Conservation (phyloP, 2,329 filamentous ascomycete genomes). For the Aspergillus neotritici region DNA sequence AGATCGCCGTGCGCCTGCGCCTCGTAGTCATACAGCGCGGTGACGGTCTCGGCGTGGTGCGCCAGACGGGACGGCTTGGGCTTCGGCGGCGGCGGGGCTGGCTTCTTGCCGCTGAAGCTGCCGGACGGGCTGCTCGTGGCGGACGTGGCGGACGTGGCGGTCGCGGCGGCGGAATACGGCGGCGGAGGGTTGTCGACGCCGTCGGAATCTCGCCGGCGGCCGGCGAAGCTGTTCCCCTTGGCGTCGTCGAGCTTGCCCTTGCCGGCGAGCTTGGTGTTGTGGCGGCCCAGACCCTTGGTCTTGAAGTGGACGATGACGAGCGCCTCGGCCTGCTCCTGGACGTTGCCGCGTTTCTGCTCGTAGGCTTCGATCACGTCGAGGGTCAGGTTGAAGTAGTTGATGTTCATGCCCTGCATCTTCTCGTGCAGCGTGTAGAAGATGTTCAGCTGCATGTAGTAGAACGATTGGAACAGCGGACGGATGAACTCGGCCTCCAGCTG, state of each 20-base stretch:
- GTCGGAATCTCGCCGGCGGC: constrained; percentile 37
- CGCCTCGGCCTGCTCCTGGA: constrained; percentile 79
- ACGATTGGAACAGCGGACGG: constrained; percentile 92
- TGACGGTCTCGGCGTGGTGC: constrained; percentile 70
- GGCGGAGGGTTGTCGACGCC: constrained; percentile 60
- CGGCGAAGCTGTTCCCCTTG: constrained; percentile 28
- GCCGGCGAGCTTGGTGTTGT: constrained; percentile 27
- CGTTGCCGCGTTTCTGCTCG: constrained; percentile 77
- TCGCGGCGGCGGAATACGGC: constrained; percentile 56
- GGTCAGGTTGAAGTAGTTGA: constrained; percentile 93
- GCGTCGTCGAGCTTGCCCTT: constrained; percentile 36
- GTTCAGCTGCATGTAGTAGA: constrained; percentile 99
- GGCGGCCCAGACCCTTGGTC: constrained; percentile 61
- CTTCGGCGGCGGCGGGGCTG: constrained; percentile 64
- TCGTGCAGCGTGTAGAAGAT: constrained; percentile 98
- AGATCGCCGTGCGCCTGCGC: constrained; percentile 92
- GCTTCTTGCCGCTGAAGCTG: constrained; percentile 37
- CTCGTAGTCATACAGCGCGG: constrained; percentile 91
- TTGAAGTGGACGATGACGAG: constrained; percentile 87
- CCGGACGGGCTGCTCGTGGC: constrained; percentile 51
- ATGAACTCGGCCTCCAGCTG: constrained; percentile 89
- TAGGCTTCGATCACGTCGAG: constrained; percentile 90
- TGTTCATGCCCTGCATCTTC: constrained; percentile 94
- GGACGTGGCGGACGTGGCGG: constrained; percentile 43
- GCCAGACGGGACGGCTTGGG: constrained; percentile 73